Conservation (phyloP, 2,329 filamentous ascomycete genomes). For the Sporothrix dimorphospora region DNA sequence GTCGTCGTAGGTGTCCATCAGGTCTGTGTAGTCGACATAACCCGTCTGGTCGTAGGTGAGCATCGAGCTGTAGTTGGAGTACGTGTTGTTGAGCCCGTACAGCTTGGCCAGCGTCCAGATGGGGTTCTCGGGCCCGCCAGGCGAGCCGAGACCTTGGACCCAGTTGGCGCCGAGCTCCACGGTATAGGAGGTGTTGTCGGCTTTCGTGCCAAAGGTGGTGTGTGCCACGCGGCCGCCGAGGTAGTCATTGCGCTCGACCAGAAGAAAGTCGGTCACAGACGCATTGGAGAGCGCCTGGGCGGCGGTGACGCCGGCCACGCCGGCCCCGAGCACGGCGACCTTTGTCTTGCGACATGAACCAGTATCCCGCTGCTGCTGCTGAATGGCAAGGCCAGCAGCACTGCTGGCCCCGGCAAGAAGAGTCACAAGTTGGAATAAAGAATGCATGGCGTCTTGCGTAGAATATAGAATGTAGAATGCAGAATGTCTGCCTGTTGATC, state of each 20-base stretch:
- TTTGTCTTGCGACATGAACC: constrained; percentile 20
- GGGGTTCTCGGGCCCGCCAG: constrained; percentile 7
- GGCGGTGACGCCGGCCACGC: constrained; percentile 17
- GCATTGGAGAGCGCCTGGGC: constrained; percentile 26
- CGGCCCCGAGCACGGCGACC: constrained; percentile 22
- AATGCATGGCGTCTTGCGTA: background rate
- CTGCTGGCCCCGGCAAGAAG: background rate
- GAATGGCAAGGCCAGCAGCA: background rate
- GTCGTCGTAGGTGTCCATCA: constrained; percentile 21
- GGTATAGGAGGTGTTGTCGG: constrained; percentile 12
- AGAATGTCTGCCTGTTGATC: background rate
- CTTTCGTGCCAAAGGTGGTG: constrained; percentile 21
- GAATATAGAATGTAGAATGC: background rate
- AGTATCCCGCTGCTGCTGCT: background rate
- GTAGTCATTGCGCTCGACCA: constrained; percentile 24
- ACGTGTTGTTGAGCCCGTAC: constrained; percentile 21
- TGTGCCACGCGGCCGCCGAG: constrained; percentile 23
- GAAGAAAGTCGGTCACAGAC: constrained; percentile 16
- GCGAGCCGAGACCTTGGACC: constrained; percentile 19
- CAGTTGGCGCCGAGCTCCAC: constrained; percentile 27
- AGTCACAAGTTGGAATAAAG: background rate
- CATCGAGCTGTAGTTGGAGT: constrained; percentile 21
- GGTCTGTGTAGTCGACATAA: constrained; percentile 18
- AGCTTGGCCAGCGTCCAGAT: constrained; percentile 17
- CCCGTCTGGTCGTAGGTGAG: constrained; percentile 23